phyloP scores from a whole-genome alignment of 176 grass and related monocot genomes.

The Miscanthus lutarioriparius region DNA sequence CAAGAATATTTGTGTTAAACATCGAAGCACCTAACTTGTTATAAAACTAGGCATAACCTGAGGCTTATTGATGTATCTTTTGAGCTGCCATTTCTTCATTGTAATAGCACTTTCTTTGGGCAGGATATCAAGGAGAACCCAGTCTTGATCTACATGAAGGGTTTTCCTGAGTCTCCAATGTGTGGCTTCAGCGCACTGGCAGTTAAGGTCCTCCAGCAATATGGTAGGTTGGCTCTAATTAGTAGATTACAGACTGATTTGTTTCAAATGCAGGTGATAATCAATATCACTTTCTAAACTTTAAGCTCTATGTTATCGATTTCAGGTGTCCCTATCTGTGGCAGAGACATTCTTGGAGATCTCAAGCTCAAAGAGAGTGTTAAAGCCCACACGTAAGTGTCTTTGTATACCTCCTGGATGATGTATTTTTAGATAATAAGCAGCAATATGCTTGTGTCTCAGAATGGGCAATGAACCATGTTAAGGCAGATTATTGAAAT shows the following conservation, averaged over 20 bases:
- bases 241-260: neutral
- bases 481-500: constrained; percentile 14
- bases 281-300: neutral
- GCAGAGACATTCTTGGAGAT: constrained; percentile 79
- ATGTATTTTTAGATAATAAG: constrained; percentile 8
- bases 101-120: neutral
- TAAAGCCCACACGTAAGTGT: constrained; percentile 77
- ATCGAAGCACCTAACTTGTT: constrained; percentile 1
- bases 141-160: constrained; percentile 93
- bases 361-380: constrained; percentile 80
- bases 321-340: constrained; percentile 58
- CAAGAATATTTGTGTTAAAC: neutral
- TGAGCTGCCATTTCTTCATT: neutral
- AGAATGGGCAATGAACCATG: neutral
- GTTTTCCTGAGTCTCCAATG: constrained; percentile 71
- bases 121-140: constrained; percentile 87
- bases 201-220: constrained; percentile 86
- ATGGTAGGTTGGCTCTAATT: constrained; percentile 46
- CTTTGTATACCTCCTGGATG: neutral
- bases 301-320: constrained; percentile 30
- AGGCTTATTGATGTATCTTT: neutral
- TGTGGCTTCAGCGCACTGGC: constrained; percentile 93
- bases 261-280: neutral
- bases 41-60: neutral
- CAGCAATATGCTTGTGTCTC: neutral